Evolutionary conservation across 2,329 filamentous ascomycete species (phyloP), one percentile per base, ranked within the genome.

Genomic region (Albifimbria verrucaria): DNA sequence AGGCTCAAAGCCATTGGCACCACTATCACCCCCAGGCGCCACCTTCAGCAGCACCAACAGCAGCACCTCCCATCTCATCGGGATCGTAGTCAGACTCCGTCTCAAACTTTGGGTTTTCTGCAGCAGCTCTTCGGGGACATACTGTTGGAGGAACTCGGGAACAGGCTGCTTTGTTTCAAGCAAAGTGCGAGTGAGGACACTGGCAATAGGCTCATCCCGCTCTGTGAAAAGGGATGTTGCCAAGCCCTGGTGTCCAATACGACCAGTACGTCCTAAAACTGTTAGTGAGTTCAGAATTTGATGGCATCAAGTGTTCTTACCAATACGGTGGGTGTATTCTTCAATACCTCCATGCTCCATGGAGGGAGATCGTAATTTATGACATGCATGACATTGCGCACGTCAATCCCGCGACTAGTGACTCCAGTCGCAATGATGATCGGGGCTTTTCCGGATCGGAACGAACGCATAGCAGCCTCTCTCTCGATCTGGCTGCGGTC

Each of bases 281-380:
- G 23, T 22, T 9, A 12, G 48, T 17, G 18, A 36, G 55, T 52
- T 2, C 2, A 6, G 3, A 21, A 24, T 22, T 47, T 36, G 15
- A 23, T 41, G 50, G n/a, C 3, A 32, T n/a, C 20, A 23, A 18
- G 42, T 21, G 24, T 22, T 65, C 79, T 72, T 83, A 90, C 89
- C 94, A 66, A 97, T 97, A 12, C 94, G 90, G 66, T 99, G 94
- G 23, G 89, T 86, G 62, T 97, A 99, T 68, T 97, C 94, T 48
- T 90, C 86, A 52, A 97, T 96, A 2, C 92, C 93, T n/a, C 91
- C 92, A 61, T 93, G 81, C 1, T 84, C 76, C 43, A 78, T 72
- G 5, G 79, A 85, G 93, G 93, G 2, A 97, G 76, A 56, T 97
- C 92, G 62, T 86, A 97, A 73, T 99, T 97, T 79, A 99, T 87